A percentile compares a stretch with the other conserved stretches of the same genome.
These are phyloP conservation scores for Platismatia glauca DNA, from an alignment of 495 filamentous ascomycete genomes.

Conservation along the genomic window DNA sequence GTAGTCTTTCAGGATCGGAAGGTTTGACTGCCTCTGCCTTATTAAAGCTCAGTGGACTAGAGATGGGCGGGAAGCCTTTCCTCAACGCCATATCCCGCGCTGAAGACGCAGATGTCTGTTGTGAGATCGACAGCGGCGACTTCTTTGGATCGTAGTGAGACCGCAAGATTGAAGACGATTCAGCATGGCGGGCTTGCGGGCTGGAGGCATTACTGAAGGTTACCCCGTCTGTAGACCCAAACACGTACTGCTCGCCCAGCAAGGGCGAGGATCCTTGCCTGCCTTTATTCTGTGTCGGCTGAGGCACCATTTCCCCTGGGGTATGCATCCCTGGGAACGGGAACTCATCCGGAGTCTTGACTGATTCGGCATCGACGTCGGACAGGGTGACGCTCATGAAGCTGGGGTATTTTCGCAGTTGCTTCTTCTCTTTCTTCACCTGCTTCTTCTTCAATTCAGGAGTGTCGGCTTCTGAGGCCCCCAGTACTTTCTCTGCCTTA, in stretches of 20 bases:
- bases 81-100: constrained; percentile 23
- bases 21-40: background rate
- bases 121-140: constrained; percentile 24
- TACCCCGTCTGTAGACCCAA: constrained; percentile 9
- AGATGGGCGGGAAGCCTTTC: constrained; percentile 17
- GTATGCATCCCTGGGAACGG: constrained; percentile 20
- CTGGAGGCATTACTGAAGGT: constrained; percentile 12
- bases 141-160: constrained; percentile 21
- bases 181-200: constrained; percentile 14
- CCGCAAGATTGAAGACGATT: constrained; percentile 16
- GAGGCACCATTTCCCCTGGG: constrained; percentile 5
- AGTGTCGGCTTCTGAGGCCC: constrained; percentile 9
- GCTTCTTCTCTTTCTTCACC: constrained; percentile 12
- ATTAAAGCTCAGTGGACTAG: constrained; percentile 14
- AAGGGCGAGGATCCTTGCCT: constrained; percentile 24
- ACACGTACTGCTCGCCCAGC: constrained; percentile 16
- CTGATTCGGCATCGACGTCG: constrained; percentile 16
- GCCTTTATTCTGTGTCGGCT: background rate
- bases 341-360: constrained; percentile 10
- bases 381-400: constrained; percentile 25
- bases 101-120: constrained; percentile 27
- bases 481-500: constrained; percentile 23
- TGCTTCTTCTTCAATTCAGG: constrained; percentile 16
- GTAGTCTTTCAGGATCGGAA: background rate
- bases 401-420: constrained; percentile 22